phyloP scores from a whole-genome alignment of 1,284 basidiomycete species.

The Cryptococcus sp. region DNA sequence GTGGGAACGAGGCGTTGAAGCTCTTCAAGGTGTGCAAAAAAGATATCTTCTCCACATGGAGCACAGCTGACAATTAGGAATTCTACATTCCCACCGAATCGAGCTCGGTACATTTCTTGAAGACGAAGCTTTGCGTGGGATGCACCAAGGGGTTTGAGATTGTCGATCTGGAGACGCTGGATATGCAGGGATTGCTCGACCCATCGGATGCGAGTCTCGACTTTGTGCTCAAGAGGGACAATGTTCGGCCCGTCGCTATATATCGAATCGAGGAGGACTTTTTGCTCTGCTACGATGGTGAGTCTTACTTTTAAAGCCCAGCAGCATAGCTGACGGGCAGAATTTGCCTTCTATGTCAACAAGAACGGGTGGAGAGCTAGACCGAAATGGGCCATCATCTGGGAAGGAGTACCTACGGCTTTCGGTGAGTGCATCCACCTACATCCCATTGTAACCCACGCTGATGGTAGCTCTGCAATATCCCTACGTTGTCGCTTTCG shows the following conservation, averaged over 20 bases:
- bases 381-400: slow-evolving; percentile 88
- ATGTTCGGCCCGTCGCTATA: slow-evolving; percentile 88
- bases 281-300: slow-evolving; percentile 94
- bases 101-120: slow-evolving; percentile 93
- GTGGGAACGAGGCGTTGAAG: slow-evolving; percentile 85
- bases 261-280: slow-evolving; percentile 97
- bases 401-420: slow-evolving; percentile 90
- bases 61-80: slow-evolving; percentile 54
- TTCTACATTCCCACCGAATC: slow-evolving; percentile 99
- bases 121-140: slow-evolving; percentile 95
- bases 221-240: slow-evolving; percentile 86
- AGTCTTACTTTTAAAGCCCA: slow-evolving; percentile 27
- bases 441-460: background rate
- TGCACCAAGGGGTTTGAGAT: slow-evolving; percentile 99
- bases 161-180: slow-evolving; percentile 93
- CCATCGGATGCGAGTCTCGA: slow-evolving; percentile 86
- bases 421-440: slow-evolving; percentile 64
- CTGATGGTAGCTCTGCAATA: slow-evolving; percentile 73
- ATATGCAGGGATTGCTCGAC: slow-evolving; percentile 93
- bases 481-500: slow-evolving; percentile 95
- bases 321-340: slow-evolving; percentile 47
- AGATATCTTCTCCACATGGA: background rate
- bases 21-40: slow-evolving; percentile 80
- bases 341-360: slow-evolving; percentile 98
- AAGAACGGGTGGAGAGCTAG: slow-evolving; percentile 90